phyloP scores from a whole-genome alignment of 768 basidiomycete genomes.

The Boletales sp. region DNA sequence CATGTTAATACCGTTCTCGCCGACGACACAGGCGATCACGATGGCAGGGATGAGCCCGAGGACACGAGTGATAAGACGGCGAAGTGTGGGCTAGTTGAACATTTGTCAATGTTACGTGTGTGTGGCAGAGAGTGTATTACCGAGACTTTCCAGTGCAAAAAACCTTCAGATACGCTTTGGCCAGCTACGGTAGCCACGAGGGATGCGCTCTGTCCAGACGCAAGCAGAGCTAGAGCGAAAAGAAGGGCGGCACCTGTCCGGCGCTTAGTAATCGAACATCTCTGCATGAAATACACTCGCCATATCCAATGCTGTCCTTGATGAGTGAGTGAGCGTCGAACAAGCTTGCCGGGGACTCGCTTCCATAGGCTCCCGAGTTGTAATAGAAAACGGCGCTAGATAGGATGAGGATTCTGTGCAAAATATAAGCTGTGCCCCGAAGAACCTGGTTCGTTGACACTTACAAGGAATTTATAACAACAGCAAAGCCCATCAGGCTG shows the following conservation, averaged over 20 bases:
- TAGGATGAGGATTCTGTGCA: conserved; percentile 69
- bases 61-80: conserved; percentile 79
- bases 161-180: conserved; percentile 88
- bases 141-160: conserved; percentile 81
- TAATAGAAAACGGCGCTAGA: conserved; percentile 82
- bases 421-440: not conserved
- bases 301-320: conserved; percentile 57
- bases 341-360: conserved; percentile 58
- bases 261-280: not conserved
- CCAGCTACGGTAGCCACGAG: conserved; percentile 89
- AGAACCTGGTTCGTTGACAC: conserved; percentile 17
- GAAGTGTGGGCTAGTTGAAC: conserved; percentile 54
- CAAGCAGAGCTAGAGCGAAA: conserved; percentile 83
- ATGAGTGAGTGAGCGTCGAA: conserved; percentile 85
- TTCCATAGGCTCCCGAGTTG: conserved; percentile 37
- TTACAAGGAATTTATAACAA: conserved; percentile 82
- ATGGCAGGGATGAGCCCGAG: conserved; percentile 82
- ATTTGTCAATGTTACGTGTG: conserved; percentile 27
- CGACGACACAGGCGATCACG: conserved; percentile 70
- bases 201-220: conserved; percentile 85
- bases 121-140: conserved; percentile 35
- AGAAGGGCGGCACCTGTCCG: conserved; percentile 70
- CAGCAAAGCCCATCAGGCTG: conserved; percentile 78
- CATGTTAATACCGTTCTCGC: conserved; percentile 63
- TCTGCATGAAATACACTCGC: conserved; percentile 34